These are phyloP conservation scores for Dendrobium chrysotoxum DNA, from an alignment of 106 monocot species.

Conservation along the genomic window DNA sequence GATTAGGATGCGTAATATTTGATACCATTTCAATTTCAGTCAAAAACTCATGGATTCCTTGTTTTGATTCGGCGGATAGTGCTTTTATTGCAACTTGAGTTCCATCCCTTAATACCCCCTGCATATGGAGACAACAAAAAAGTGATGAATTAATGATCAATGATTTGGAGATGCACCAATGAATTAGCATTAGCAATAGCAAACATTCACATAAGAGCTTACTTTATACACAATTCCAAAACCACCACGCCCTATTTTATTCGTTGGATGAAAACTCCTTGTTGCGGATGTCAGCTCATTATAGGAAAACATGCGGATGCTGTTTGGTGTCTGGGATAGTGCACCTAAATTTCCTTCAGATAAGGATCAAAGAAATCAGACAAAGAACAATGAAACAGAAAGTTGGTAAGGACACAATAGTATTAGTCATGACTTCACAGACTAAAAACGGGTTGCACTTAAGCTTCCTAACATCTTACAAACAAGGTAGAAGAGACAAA, in stretches of 20 bases:
- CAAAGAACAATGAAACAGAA: background rate
- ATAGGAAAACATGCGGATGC: constrained; percentile 24
- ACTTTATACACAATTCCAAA: constrained; percentile 53
- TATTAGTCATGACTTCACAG: background rate
- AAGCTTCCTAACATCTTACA: too few relatives aligned
- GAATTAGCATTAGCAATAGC: constrained; percentile 1
- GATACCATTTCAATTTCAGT: constrained; percentile 51
- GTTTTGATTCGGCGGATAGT: constrained; percentile 53
- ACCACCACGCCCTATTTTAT: constrained; percentile 42
- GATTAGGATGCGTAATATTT: constrained; percentile 50
- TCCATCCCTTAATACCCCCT: constrained; percentile 39
- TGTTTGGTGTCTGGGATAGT: constrained; percentile 12
- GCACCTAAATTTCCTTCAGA: constrained; percentile 8
- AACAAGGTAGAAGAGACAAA: background rate
- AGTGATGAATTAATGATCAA: background rate
- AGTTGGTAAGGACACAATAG: background rate
- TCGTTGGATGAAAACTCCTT: constrained; percentile 28
- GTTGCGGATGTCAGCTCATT: constrained; percentile 37
- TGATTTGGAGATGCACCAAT: background rate
- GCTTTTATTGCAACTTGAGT: constrained; percentile 46
- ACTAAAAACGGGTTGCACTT: background rate
- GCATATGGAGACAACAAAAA: constrained; percentile 9
- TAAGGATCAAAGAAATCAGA: background rate
- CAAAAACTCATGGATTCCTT: constrained; percentile 50
- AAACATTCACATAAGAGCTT: constrained; percentile 4